Evolutionary conservation across 148 eudicot species (phyloP), one percentile per base, ranked within the genome.

Genomic region (Arctostaphylos glauca): DNA sequence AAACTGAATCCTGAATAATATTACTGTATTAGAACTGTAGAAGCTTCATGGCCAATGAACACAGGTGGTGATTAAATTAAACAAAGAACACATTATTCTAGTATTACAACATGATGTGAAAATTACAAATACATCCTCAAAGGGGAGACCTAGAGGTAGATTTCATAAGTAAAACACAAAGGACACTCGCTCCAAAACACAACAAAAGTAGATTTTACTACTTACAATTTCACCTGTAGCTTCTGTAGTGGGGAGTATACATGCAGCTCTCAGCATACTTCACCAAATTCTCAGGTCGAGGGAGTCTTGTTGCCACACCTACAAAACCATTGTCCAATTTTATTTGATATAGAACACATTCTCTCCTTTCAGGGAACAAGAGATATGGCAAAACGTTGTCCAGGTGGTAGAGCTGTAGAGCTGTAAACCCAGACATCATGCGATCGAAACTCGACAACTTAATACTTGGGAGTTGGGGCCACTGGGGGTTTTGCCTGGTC

Each of bases 241-340:
- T 91, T 76, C 98, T 88, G 87, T 96, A 96, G 5, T 74, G 82
- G 12, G 98, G 98, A 84, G 94, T 92, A 82, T 94, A 96, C 98
- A 96, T 96, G 86, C 98, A 94, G 84, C 97, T 93, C 84, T 94
- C 98, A 2, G 98, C 98, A 81, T 89, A 89, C 88, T 94, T 92
- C 82, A 93, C 86, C 66, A 96, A 88, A 84, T 94, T 85, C 50
- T 86, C 97, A 21, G 98, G 98, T 74, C 86, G 92, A 54, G 98
- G 98, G 25, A 90, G 87, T 2, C 89, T 90, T n/a, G 95, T 91
- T 68, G 98, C 95, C 54, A 94, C 88, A 84, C 98, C 98, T 94
- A 70, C 71, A 82, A 78, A 70, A 76, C 15, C 53, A 80, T 54
- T 14, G 58, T 21, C 13, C 21, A 49, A 70, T 49, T 49, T 47